Percentiles rank a stretch among this genome's conserved stretches.
Conservation (phyloP, 768 basidiomycete species). For the Lentinula guzmanii region DNA sequence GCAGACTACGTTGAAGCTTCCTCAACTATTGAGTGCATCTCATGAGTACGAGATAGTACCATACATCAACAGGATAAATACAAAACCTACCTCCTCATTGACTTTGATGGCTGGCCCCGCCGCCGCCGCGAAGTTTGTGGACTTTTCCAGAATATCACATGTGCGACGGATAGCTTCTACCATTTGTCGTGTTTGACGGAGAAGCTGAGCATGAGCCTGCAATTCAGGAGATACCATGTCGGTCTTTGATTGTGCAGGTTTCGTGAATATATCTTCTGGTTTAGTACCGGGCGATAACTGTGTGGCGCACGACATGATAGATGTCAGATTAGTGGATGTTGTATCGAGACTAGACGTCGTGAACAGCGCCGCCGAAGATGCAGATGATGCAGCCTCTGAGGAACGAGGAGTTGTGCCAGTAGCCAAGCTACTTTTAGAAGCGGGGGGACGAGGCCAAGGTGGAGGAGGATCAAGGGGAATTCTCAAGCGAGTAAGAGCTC, state of each 20-base stretch:
- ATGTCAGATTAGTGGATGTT: background rate
- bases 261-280: background rate
- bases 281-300: background rate
- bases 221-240: background rate
- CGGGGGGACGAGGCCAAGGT: background rate
- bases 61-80: background rate
- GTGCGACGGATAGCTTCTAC: background rate
- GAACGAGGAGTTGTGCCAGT: background rate
- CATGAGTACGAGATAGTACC: background rate
- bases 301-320: background rate
- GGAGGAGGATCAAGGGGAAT: background rate
- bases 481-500: background rate
- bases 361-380: background rate
- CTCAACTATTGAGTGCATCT: background rate
- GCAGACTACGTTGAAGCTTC: background rate
- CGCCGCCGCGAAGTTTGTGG: background rate
- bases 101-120: background rate
- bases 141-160: background rate
- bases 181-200: background rate
- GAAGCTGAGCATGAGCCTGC: background rate
- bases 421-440: background rate
- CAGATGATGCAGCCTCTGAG: background rate
- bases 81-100: background rate
- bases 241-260: background rate
- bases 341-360: background rate